These are phyloP conservation scores for Calcarisporium arbuscula DNA, from an alignment of 2,329 filamentous ascomycete genomes.

Conservation along the genomic window DNA sequence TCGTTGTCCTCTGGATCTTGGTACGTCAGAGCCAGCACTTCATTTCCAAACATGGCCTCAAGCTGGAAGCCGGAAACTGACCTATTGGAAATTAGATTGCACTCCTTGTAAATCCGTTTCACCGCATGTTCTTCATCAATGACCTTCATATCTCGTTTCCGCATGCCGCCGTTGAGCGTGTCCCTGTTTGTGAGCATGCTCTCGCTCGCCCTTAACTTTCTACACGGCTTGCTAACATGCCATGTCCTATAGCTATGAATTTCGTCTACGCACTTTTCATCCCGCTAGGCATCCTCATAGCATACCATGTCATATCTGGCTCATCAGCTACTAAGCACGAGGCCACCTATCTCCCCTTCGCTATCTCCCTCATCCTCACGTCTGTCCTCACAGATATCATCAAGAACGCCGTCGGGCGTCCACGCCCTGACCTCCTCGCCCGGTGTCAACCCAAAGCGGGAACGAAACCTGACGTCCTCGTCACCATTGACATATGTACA, in stretches of 20 bases:
- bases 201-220: too few species aligned
- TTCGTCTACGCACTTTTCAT: conserved; percentile 72
- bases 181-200: conserved; percentile 60
- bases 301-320: conserved; percentile 57
- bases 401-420: conserved; percentile 81
- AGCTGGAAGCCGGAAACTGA: neutral
- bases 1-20: conserved; percentile 62
- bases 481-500: conserved; percentile 66
- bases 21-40: conserved; percentile 29
- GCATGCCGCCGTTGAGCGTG: conserved; percentile 76
- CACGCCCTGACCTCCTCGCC: conserved; percentile 57
- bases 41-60: neutral
- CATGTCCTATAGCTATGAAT: conserved; percentile 59
- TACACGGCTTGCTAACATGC: neutral
- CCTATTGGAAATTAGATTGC: conserved; percentile 16
- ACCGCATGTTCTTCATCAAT: conserved; percentile 88
- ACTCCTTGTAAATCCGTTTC: conserved; percentile 66
- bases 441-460: conserved; percentile 65
- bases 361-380: conserved; percentile 69
- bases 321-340: conserved; percentile 74
- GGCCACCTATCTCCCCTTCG: conserved; percentile 74
- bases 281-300: conserved; percentile 60
- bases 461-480: conserved; percentile 45
- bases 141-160: conserved; percentile 82
- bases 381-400: conserved; percentile 82